Conservation (phyloP, 257 asterid species). For the Petunia secreta region DNA sequence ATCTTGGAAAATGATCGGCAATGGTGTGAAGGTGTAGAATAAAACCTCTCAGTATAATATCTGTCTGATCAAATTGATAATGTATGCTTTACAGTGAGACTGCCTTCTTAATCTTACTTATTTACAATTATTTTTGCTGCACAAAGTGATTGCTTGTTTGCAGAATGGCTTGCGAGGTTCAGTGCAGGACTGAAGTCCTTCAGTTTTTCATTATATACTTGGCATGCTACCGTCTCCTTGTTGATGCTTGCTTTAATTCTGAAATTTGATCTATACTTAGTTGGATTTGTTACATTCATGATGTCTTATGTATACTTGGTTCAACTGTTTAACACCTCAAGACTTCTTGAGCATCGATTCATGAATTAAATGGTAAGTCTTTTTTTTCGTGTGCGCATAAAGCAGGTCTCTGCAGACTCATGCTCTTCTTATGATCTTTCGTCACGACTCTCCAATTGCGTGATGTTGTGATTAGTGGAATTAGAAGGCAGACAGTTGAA, state of each 20-base stretch:
- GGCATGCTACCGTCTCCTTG: neutral
- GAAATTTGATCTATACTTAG: neutral
- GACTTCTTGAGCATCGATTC: conserved; percentile 12
- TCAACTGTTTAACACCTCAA: neutral
- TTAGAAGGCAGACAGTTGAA: neutral
- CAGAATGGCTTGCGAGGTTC: neutral
- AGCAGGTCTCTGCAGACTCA: conserved; percentile 12
- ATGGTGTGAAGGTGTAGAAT: neutral
- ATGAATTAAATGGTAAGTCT: neutral
- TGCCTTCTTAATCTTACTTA: neutral
- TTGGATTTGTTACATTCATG: neutral
- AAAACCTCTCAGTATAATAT: neutral
- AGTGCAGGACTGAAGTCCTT: neutral
- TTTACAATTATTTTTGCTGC: neutral
- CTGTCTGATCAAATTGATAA: neutral
- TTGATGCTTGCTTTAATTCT: neutral
- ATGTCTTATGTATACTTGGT: neutral
- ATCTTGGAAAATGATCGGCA: neutral
- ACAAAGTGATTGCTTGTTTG: neutral
- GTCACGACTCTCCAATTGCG: neutral
- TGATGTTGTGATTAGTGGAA: neutral
- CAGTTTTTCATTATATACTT: neutral
- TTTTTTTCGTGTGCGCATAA: neutral
- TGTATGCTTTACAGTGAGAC: neutral
- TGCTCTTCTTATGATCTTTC: neutral